Conservation (phyloP, 176 grass and related monocot genomes). For the bread wheat (Triticum aestivum) region IWGSC_CS_RefSeq_v2.1 NC_057806.1:623955125-623955624, state of each 20-base stretch:
- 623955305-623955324: no score
- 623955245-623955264: no score
- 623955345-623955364: conserved; percentile 46
- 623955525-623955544: conserved; percentile 59
- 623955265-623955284: no score
- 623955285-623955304: no score
- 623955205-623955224: no score
- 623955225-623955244: no score
- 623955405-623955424: neutral
- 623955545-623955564: conserved; percentile 48
- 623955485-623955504: conserved; percentile 72
- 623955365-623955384: conserved; percentile 15
- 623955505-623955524: conserved; percentile 63
- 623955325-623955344: neutral
- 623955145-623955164: no score
- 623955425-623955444: neutral
- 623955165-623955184: no score
- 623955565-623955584: conserved; percentile 74
- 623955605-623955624: conserved; percentile 58
- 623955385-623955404: neutral
- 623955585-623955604: conserved; percentile 71
- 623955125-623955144: no score
- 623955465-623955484: conserved; percentile 66
- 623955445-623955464: neutral
- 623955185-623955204: no score